Base-by-base conservation (phyloP, 1,284 basidiomycete genomes). In the Boletellus deceptivus region DNA sequence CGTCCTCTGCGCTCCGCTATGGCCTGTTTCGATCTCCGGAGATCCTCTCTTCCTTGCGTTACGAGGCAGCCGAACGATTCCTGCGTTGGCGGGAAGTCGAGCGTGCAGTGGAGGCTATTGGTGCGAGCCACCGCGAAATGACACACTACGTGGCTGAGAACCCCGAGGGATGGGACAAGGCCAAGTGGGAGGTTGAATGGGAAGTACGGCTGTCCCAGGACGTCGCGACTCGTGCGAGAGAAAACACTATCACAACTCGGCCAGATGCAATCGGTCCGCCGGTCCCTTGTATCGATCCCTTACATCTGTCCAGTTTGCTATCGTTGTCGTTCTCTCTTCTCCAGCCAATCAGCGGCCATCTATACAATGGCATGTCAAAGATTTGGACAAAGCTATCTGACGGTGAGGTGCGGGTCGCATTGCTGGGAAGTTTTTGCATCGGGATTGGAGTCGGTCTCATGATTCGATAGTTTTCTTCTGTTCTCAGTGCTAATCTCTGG, bases 21-120 rank as follows among this genome's bases (percentile, higher is more conserved):
- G 80, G 80, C 11, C 69, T 87, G 17, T 85, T 86, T 64, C 78
- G 75, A 55, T 75, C 78, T 1, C 82, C 83, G 0, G 81, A 82
- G 51, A 82, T 75, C 0, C 69, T 86, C 16, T 70, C 74, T 0
- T 60, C 72, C 1, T 70, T 88, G 41, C 76, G 85, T 27, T 69
- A 67, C n/a, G 85, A 88, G 60, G 82, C 82, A 1, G 75, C 80
- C 0, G 81, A 84, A 44, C 76, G 85, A n/a, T 88, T 86, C 65
- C 62, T 88, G 51, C 75, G 77, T 33, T 88, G 85, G 86, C 72
- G 82, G 39, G 84, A 86, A 60, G 76, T 84, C 27, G 82, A 86
- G 58, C 72, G 75, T 31, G 75, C 76, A 6, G 75, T 79, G 14
- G 67, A 67, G 49, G 61, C 60, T 43, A 65, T 75, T 29, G 62